Evolutionary conservation across 352 stramenopile species (phyloP), one percentile per base, ranked within the genome.

Genomic region (Phytophthora boehmeriae): DNA sequence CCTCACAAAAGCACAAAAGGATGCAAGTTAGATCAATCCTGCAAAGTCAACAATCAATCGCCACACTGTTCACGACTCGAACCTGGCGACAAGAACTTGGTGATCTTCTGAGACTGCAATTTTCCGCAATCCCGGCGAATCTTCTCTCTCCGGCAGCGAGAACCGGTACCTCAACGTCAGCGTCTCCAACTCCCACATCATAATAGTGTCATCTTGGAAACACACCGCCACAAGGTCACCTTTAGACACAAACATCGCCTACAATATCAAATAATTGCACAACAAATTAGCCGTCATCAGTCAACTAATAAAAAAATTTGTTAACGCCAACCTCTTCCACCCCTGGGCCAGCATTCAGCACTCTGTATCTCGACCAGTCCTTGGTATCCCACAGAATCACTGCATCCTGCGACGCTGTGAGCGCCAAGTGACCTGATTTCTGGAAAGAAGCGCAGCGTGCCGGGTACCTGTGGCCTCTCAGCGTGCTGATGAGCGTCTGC

Each of bases 301-400:
- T 10, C 5, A 35, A 49, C 5, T 28, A 5, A 22, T 14, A 27
- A 25, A 48, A 30, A 22, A 22, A 47, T 5, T 9, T 27, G 1
- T 28, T 78, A 71, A 30, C 25, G 6, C 25, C 25, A 30, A 30
- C 25, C 32, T 82, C 66, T 41, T 89, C 77, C 16, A 92, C 82
- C 0, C 80, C 83, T 0, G 82, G 81, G 0, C 83, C 84, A 8
- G 85, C 87, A 45, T 93, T 94, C 0, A 96, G 74, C 16, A 93
- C 83, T 8, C 87, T 72, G 59, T 87, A 93, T 10, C 83, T 82
- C 5, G 80, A 90, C 87, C 87, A 94, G 66, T 94, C 83, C 56
- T 81, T 87, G 0, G 81, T 92, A 50, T 96, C 83, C 87, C 87
- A 96, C 20, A 96, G 56, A 54, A 93, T 93, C 3, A 94, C 85